Base-by-base conservation (phyloP, 2,329 filamentous ascomycete genomes). In the Hymenoscyphus salicellus region DNA sequence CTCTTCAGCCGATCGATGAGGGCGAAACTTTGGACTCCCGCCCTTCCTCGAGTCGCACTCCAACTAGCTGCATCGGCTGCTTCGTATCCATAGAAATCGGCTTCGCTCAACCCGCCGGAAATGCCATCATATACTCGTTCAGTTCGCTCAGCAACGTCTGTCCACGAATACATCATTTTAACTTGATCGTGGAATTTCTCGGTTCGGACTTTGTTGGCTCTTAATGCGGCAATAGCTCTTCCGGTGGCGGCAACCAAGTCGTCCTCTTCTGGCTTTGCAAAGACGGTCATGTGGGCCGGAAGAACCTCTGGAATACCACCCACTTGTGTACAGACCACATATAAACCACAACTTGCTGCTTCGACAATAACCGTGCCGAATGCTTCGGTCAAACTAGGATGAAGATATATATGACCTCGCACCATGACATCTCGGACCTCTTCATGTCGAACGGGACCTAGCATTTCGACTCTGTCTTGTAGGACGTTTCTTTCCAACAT, bases 341-440 rank as follows among this genome's bases (percentile, higher is more conserved):
- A 98, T 1, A 99, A 80, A 0, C 96, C 96, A 74, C 95, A 99
- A 69, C 90, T 95, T 33, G 95, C 95, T 6, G 95, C 95, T 78
- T 99, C 95, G 33, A 99, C 96, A 63, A 99, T 94, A 68, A 99
- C 95, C 0, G 95, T 99, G 26, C 95, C 95, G 72, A 99, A 99
- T 0, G 95, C 95, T 77, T 99, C 95, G 0, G 95, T 99, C 58
- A 99, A 82, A 63, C 91, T 96, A 0, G 95, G 95, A 74, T 98
- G 93, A 1, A 99, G 86, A 75, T 98, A 98, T 68, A 99, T 96
- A 75, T 99, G 93, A 0, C 95, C 95, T 62, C 92, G 87, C 20
- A 97, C 89, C 95, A 99, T 99, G 68, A 99, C 93, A 75, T 98
- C 92, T 69, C 95, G 89, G 17, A 99, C 95, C 73, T 98, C 93